A percentile compares a stretch with the other conserved stretches of the same genome.
Conservation (phyloP, 2,329 filamentous ascomycete genomes). For the Lecanicillium sp. region DNA sequence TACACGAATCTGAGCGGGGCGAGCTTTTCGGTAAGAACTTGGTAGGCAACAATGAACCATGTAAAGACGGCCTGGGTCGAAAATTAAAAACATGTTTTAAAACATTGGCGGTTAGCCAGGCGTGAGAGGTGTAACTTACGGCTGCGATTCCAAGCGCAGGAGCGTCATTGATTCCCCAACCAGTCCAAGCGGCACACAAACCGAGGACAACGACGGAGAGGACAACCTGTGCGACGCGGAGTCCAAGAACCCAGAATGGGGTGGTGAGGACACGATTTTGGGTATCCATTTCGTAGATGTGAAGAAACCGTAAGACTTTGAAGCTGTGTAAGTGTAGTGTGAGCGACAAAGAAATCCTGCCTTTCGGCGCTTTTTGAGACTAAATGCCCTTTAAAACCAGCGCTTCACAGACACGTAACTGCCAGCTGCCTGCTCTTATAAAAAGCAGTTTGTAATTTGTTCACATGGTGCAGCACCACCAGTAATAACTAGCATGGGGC, state of each 20-base stretch:
- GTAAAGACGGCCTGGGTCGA: slow-evolving; percentile 34
- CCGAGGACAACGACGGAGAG: slow-evolving; percentile 34
- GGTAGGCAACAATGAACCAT: slow-evolving; percentile 34
- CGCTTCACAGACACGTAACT: too few species aligned
- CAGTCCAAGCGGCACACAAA: slow-evolving; percentile 22
- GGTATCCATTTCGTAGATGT: too few species aligned
- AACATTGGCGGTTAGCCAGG: too few species aligned
- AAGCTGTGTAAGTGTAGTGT: background rate
- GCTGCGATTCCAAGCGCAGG: slow-evolving; percentile 25
- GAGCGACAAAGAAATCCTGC: background rate
- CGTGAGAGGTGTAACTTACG: slow-evolving; percentile 9
- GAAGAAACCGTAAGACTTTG: background rate
- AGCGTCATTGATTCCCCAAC: slow-evolving; percentile 5
- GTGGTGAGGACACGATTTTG: background rate
- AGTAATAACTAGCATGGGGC: too few species aligned
- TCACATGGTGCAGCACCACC: background rate
- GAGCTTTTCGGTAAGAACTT: slow-evolving; percentile 31
- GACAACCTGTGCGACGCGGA: slow-evolving; percentile 32
- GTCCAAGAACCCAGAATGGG: slow-evolving; percentile 33
- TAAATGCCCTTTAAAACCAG: too few species aligned
- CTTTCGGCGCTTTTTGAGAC: too few species aligned
- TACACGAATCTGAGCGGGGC: slow-evolving; percentile 25
- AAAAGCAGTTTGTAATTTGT: background rate
- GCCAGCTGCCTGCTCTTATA: background rate
- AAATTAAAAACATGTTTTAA: too few species aligned